These are phyloP conservation scores for Hansenula lynferdii DNA, from an alignment of 1,139 yeast species.

Conservation along the genomic window DNA sequence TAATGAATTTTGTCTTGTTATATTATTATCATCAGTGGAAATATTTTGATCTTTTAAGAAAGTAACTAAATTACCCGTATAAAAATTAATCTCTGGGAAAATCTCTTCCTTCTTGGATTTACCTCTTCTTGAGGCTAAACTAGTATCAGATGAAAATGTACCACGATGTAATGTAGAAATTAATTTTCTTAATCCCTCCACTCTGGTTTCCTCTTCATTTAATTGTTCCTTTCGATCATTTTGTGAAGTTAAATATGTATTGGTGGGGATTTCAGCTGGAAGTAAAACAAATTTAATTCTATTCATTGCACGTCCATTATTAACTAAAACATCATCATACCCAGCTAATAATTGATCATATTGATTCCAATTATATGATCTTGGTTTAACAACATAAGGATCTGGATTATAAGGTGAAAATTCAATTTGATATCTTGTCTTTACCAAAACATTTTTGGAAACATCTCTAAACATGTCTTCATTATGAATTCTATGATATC, in stretches of 20 bases:
- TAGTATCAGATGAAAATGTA: constrained; percentile 41
- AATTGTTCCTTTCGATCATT: constrained; percentile 54
- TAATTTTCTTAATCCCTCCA: constrained; percentile 79
- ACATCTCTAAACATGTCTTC: constrained; percentile 20
- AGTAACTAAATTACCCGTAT: constrained; percentile 78
- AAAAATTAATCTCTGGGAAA: constrained; percentile 74
- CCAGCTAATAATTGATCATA: constrained; percentile 91
- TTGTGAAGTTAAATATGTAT: constrained; percentile 30
- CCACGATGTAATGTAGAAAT: constrained; percentile 65
- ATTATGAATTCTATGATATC: constrained; percentile 42
- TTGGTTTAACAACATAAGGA: constrained; percentile 46
- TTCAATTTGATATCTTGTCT: constrained; percentile 72
- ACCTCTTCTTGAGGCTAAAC: constrained; percentile 29
- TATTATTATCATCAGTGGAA: constrained; percentile 23
- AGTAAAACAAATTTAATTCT: constrained; percentile 78
- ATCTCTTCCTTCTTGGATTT: constrained; percentile 42
- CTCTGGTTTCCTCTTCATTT: constrained; percentile 75
- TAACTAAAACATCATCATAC: constrained; percentile 61
- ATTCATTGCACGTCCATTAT: constrained; percentile 53
- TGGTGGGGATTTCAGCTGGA: constrained; percentile 68
- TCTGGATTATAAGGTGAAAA: constrained; percentile 59
- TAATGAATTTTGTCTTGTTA: constrained; percentile 10
- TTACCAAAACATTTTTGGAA: constrained; percentile 37
- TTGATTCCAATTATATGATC: constrained; percentile 80
- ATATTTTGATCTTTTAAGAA: constrained; percentile 48